Evolutionary conservation across 164 flowering plant species (phyloP), one percentile per base, ranked within the genome.

Genomic region (Dillenia turbinata): DNA sequence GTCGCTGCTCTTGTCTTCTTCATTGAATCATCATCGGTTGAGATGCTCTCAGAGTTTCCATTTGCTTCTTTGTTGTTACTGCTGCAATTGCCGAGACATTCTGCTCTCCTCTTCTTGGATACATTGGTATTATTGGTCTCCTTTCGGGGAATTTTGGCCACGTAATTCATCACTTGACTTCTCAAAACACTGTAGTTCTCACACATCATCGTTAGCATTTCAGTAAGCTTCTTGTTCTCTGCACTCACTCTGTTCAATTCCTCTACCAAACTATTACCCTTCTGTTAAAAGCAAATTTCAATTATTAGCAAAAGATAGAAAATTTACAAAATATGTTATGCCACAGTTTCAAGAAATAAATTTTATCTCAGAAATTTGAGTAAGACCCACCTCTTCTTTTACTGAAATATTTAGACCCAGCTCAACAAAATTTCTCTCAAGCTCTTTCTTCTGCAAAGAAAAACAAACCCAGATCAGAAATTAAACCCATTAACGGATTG

Each of bases 181-280:
- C 69, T 64, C 70, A 86, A 68, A 47, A 80, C 71, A 56, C 69
- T 78, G 77, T 86, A 86, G 17, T 75, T 86, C 66, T 84, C 87
- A 44, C 84, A 73, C 78, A 84, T 62, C n/a, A 69, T 72, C 0
- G 77, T 73, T 43, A 86, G 14, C 85, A 75, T 80, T 47, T 82
- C 77, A 0, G 81, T 79, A 5, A 86, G 72, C 69, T 71, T 81
- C 83, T 77, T 82, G 78, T 86, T 86, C 49, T 86, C 92, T 11
- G 70, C 78, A 12, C 64, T 81, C 63, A 80, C 78, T 51, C 87
- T 62, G 24, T 71, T 76, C 74, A 86, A 51, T 57, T 84, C 84
- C 65, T 80, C 89, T 15, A 67, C 61, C 54, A 84, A 61, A 47
- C 61, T 79, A n/a, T 66, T 70, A 13, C 56, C 59, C 81, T 79